Conservation (phyloP, 768 basidiomycete genomes). For the Exidia glandulosa region DNA sequence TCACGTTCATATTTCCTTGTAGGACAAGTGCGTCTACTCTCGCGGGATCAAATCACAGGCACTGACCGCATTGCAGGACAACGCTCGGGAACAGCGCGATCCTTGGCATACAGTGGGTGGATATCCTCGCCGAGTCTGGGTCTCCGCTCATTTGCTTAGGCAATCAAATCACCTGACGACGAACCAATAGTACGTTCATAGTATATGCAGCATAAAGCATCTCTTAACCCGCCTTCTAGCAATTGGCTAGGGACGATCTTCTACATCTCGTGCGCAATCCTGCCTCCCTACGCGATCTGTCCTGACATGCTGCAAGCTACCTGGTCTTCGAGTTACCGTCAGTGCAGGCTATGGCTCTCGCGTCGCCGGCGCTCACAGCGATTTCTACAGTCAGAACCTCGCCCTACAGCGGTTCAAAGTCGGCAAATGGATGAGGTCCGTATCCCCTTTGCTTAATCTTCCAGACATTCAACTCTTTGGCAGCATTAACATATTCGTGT, state of each 20-base stretch:
- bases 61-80: slow-evolving; percentile 18
- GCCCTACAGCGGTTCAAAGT: slow-evolving; percentile 64
- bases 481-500: slow-evolving; percentile 56
- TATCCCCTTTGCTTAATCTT: not conserved
- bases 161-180: slow-evolving; percentile 50
- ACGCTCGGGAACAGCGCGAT: slow-evolving; percentile 59
- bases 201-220: too few relatives aligned
- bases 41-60: not conserved
- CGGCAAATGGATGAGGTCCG: slow-evolving; percentile 71
- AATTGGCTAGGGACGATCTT: slow-evolving; percentile 70
- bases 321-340: slow-evolving; percentile 49
- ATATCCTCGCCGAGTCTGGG: not conserved
- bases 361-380: not conserved
- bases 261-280: slow-evolving; percentile 31
- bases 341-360: not conserved
- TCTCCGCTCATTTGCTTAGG: slow-evolving; percentile 20
- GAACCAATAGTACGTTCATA: slow-evolving; percentile 41
- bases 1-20: not conserved
- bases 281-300: slow-evolving; percentile 3
- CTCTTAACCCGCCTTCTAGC: slow-evolving; percentile 36
- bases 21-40: not conserved
- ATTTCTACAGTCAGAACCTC: slow-evolving; percentile 37
- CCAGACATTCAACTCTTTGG: not conserved
- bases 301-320: not conserved
- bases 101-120: slow-evolving; percentile 57